Percentiles rank a stretch among this genome's conserved stretches.
Evolutionary conservation across 768 basidiomycete species (phyloP).

Genomic region (Albatrellus ellisii): DNA sequence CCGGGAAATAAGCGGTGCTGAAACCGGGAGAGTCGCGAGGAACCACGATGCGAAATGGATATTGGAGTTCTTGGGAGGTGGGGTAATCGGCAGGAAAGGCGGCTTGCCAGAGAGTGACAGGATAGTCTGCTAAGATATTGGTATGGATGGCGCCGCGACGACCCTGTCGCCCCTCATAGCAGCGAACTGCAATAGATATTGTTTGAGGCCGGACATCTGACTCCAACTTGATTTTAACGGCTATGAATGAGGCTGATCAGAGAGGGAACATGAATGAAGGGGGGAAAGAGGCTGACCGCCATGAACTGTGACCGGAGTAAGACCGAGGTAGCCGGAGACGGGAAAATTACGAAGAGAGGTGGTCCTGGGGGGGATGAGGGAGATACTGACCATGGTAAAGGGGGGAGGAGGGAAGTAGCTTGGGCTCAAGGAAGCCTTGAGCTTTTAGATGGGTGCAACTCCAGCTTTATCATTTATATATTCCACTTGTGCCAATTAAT

Average conservation of each 20-base stretch:
- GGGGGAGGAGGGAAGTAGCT: too few species aligned
- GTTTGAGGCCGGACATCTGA: slow-evolving; percentile 53
- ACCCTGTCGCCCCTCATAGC: slow-evolving; percentile 66
- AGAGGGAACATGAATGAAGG: neutral
- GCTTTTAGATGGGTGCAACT: too few species aligned
- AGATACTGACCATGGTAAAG: slow-evolving; percentile 46
- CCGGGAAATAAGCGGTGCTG: slow-evolving; percentile 60
- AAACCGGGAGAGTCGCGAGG: slow-evolving; percentile 51
- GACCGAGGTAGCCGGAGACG: slow-evolving; percentile 54
- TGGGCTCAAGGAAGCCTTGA: too few species aligned
- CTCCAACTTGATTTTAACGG: slow-evolving; percentile 60
- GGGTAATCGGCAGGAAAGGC: slow-evolving; percentile 42
- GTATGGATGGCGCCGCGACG: slow-evolving; percentile 43
- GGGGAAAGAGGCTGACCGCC: slow-evolving; percentile 1
- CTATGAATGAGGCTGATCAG: slow-evolving; percentile 20
- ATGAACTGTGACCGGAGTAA: slow-evolving; percentile 41
- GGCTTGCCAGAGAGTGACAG: slow-evolving; percentile 57
- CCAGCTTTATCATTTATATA: too few species aligned
- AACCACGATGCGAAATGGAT: slow-evolving; percentile 57
- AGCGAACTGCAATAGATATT: slow-evolving; percentile 63
- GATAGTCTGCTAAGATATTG: slow-evolving; percentile 56
- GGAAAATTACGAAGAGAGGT: slow-evolving; percentile 55
- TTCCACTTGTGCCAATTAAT: too few species aligned
- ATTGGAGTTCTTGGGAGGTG: slow-evolving; percentile 50
- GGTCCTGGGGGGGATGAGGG: slow-evolving; percentile 54